Evolutionary conservation across 768 basidiomycete genomes (phyloP).

Genomic region (Xerocomellus amylosporus): DNA sequence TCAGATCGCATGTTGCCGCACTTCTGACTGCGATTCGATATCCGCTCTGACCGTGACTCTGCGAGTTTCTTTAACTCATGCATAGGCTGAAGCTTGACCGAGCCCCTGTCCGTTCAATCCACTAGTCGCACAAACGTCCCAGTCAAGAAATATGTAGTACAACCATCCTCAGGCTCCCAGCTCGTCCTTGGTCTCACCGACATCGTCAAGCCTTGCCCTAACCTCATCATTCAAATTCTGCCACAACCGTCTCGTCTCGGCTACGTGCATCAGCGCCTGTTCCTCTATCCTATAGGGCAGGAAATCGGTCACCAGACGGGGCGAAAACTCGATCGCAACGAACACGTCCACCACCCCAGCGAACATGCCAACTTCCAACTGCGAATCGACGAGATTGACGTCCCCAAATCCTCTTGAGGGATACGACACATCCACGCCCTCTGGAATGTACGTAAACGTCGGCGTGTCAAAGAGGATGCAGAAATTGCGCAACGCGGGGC

Average conservation of each 20-base stretch:
- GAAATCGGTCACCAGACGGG: background rate
- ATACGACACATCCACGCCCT: constrained; percentile 1
- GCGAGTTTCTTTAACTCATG: constrained; percentile 66
- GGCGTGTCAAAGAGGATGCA: background rate
- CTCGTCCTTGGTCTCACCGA: background rate
- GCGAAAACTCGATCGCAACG: background rate
- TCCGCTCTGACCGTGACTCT: constrained; percentile 70
- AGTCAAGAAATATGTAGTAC: no score
- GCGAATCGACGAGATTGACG: constrained; percentile 3
- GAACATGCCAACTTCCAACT: background rate
- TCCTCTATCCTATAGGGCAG: background rate
- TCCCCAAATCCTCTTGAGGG: background rate
- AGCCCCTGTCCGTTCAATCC: constrained; percentile 62
- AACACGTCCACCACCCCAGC: constrained; percentile 1
- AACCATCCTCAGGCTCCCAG: no score
- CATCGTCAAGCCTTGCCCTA: background rate
- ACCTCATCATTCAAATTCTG: background rate
- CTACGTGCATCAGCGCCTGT: background rate
- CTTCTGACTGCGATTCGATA: constrained; percentile 67
- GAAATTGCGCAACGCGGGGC: background rate
- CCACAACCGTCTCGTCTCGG: background rate
- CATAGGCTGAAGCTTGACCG: constrained; percentile 51
- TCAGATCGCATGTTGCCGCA: constrained; percentile 46
- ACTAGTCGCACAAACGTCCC: constrained; percentile 66
- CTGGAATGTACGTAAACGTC: background rate